These are phyloP conservation scores for Alternaria sp. DNA, from an alignment of 2,329 filamentous ascomycete species.

Conservation along the genomic window DNA sequence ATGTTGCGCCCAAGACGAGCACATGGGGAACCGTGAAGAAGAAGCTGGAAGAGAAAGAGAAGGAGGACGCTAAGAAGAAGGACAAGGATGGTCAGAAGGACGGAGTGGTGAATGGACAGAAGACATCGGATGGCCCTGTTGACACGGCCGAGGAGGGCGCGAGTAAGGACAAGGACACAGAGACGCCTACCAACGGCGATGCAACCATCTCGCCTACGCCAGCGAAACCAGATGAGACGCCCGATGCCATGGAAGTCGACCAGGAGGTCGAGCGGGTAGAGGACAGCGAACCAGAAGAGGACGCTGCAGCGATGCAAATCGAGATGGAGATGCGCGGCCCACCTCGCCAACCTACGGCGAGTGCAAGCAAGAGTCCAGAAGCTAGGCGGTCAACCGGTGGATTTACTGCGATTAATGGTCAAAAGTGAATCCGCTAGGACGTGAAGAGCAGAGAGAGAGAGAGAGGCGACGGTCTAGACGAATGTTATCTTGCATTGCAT, in stretches of 20 bases:
- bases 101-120: background rate
- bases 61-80: conserved; percentile 17
- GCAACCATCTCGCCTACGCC: background rate
- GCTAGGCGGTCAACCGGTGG: conserved; percentile 31
- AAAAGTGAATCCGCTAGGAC: conserved; percentile 6
- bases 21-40: conserved; percentile 82
- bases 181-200: background rate
- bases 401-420: conserved; percentile 47
- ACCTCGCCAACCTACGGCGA: conserved; percentile 9
- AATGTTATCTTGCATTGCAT: conserved; percentile 15
- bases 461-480: background rate
- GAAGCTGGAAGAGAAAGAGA: conserved; percentile 54
- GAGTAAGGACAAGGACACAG: background rate
- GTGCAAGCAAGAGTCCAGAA: conserved; percentile 17
- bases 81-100: conserved; percentile 13
- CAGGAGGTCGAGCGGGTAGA: conserved; percentile 18
- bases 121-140: conserved; percentile 1
- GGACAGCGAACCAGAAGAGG: conserved; percentile 39
- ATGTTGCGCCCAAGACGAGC: conserved; percentile 87
- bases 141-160: conserved; percentile 5
- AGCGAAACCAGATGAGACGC: conserved; percentile 6
- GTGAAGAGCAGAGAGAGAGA: background rate
- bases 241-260: conserved; percentile 22
- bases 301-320: conserved; percentile 48
- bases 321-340: conserved; percentile 52